A percentile compares a stretch with the other conserved stretches of the same genome.
phyloP scores from a whole-genome alignment of 306 rosid species.

The Sicyos edulis region DNA sequence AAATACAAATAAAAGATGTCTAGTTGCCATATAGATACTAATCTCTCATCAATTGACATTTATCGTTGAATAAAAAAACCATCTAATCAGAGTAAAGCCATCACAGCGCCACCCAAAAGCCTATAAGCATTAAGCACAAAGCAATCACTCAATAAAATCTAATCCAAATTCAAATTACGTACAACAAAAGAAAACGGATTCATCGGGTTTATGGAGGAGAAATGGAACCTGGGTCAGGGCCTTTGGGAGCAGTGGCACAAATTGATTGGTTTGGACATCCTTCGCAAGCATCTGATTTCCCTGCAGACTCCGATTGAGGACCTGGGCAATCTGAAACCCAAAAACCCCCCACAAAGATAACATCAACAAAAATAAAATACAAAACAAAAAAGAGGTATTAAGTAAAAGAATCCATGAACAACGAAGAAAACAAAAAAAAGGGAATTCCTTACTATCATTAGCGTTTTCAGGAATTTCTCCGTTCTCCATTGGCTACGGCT shows the following conservation, averaged over 20 bases:
- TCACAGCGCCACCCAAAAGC: not conserved
- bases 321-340: slow-evolving; percentile 78
- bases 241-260: slow-evolving; percentile 91
- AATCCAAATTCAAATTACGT: not conserved
- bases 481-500: slow-evolving; percentile 44
- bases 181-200: slow-evolving; percentile 4
- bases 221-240: slow-evolving; percentile 76
- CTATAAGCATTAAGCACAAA: not conserved
- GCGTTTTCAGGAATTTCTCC: slow-evolving; percentile 76
- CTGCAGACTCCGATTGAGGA: slow-evolving; percentile 74
- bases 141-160: not conserved
- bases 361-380: not conserved
- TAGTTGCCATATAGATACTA: not conserved
- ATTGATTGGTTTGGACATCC: slow-evolving; percentile 88
- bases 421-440: not conserved
- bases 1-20: not conserved
- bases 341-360: not conserved
- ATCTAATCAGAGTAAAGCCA: not conserved
- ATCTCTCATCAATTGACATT: not conserved
- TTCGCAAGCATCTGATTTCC: slow-evolving; percentile 67
- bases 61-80: not conserved
- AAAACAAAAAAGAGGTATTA: not conserved
- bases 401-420: not conserved
- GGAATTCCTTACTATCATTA: slow-evolving; percentile 61
- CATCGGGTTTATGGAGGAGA: slow-evolving; percentile 13